These are phyloP conservation scores for Hypoxylon subgilvum DNA, from an alignment of 495 filamentous ascomycete species.

Conservation along the genomic window DNA sequence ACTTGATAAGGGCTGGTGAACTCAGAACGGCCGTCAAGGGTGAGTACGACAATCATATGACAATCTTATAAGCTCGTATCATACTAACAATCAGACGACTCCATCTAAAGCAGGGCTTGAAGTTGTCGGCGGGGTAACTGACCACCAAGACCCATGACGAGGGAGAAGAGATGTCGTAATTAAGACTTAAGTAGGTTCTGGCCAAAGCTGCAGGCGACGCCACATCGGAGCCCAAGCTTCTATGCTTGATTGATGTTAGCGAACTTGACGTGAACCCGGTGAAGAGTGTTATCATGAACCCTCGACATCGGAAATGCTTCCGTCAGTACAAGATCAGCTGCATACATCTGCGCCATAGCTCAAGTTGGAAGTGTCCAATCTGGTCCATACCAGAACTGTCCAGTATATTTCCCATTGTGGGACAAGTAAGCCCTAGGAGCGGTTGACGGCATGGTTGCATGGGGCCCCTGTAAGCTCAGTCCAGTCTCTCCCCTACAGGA, in stretches of 20 bases:
- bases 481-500: background rate
- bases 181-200: constrained; percentile 24
- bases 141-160: background rate
- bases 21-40: too few species aligned
- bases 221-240: constrained; percentile 14
- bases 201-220: constrained; percentile 8
- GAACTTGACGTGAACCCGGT: background rate
- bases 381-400: constrained; percentile 8
- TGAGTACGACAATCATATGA: background rate
- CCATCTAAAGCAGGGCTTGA: background rate
- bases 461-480: constrained; percentile 11
- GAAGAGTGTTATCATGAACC: background rate
- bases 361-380: constrained; percentile 11
- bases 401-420: constrained; percentile 5
- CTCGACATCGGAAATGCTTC: constrained; percentile 7
- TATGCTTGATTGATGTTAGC: constrained; percentile 3
- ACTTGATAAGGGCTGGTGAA: constrained; percentile 1
- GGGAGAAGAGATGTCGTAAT: constrained; percentile 10
- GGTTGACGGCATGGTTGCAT: constrained; percentile 25
- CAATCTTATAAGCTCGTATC: constrained; percentile 12
- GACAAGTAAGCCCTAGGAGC: constrained; percentile 9
- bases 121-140: background rate
- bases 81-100: background rate
- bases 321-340: constrained; percentile 12
- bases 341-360: constrained; percentile 9